Percentiles rank a stretch among this genome's conserved stretches.
These are phyloP conservation scores for Hygrophoropsis aurantiaca DNA, from an alignment of 768 basidiomycete species.

Conservation along the genomic window DNA sequence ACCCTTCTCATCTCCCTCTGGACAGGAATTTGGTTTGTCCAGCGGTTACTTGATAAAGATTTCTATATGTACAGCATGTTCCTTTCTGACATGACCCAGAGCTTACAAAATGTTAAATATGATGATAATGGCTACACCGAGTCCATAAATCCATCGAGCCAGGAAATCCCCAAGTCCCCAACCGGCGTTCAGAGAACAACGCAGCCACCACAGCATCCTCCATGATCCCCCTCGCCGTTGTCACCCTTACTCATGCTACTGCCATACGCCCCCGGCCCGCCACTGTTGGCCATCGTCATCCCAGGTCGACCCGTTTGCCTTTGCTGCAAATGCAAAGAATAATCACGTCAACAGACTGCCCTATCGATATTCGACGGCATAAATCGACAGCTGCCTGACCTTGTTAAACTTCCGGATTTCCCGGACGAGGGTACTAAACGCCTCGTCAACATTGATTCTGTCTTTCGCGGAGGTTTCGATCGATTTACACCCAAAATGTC, in stretches of 20 bases:
- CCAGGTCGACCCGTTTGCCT: conserved; percentile 76
- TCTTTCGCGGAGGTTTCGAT: conserved; percentile 97
- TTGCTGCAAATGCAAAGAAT: conserved; percentile 61
- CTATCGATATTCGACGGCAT: no score
- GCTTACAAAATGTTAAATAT: conserved; percentile 1
- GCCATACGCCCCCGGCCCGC: conserved; percentile 49
- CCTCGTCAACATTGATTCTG: conserved; percentile 95
- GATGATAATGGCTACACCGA: conserved; percentile 7
- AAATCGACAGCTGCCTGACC: no score
- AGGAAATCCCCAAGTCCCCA: not conserved
- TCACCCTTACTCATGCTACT: conserved; percentile 41
- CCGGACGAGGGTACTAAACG: conserved; percentile 89
- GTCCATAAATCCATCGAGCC: conserved; percentile 10
- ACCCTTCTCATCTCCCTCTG: no score
- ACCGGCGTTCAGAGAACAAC: conserved; percentile 47
- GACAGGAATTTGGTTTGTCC: no score
- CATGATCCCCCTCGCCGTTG: conserved; percentile 50
- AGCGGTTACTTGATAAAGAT: no score
- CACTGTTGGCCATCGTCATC: conserved; percentile 46
- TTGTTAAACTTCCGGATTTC: conserved; percentile 95
- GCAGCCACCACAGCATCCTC: conserved; percentile 69
- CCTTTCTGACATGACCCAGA: conserved; percentile 3
- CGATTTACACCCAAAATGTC: conserved; percentile 91
- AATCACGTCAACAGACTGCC: no score
- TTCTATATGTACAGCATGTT: conserved; percentile 26